phyloP scores from a whole-genome alignment of 495 filamentous ascomycete genomes.

The Hypoxylon perforatum region DNA sequence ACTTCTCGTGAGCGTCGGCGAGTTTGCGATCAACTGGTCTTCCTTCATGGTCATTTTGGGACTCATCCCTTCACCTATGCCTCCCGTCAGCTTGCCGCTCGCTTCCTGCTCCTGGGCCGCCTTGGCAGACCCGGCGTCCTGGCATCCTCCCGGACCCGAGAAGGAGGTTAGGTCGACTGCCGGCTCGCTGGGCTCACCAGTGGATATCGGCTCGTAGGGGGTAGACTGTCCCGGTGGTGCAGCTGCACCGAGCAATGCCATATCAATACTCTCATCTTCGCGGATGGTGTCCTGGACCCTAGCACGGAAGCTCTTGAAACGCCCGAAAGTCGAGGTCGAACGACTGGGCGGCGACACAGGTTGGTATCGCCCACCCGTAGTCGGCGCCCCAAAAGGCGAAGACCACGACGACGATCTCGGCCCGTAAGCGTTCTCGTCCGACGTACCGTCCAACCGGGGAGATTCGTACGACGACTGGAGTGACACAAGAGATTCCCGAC shows the following conservation, averaged over 20 bases:
- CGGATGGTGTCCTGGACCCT: conserved; percentile 53
- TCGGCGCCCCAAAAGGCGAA: conserved; percentile 34
- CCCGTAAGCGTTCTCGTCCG: conserved; percentile 17
- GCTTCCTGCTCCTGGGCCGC: conserved; percentile 57
- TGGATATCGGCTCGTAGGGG: conserved; percentile 26
- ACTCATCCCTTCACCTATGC: conserved; percentile 57
- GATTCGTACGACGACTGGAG: conserved; percentile 49
- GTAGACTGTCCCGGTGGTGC: conserved; percentile 43
- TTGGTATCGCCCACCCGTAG: conserved; percentile 47
- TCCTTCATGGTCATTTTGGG: conserved; percentile 52
- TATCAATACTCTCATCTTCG: conserved; percentile 58
- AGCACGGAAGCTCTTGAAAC: conserved; percentile 41
- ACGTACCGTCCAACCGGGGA: conserved; percentile 8
- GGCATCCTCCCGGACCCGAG: conserved; percentile 49
- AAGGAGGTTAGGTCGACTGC: conserved; percentile 53
- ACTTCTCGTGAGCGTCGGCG: conserved; percentile 46
- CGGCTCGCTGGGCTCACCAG: conserved; percentile 32
- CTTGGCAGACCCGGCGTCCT: conserved; percentile 53
- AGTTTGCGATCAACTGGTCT: conserved; percentile 53
- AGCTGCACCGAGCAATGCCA: conserved; percentile 52
- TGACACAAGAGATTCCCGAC: conserved; percentile 56
- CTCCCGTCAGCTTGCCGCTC: conserved; percentile 60
- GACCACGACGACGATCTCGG: conserved; percentile 36
- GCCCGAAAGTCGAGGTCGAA: conserved; percentile 27
- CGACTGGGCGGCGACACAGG: conserved; percentile 41